A percentile compares a stretch with the other conserved stretches of the same genome.
Conservation (phyloP, 2,329 filamentous ascomycete species). For the Fusarium brachygibbosum region DNA sequence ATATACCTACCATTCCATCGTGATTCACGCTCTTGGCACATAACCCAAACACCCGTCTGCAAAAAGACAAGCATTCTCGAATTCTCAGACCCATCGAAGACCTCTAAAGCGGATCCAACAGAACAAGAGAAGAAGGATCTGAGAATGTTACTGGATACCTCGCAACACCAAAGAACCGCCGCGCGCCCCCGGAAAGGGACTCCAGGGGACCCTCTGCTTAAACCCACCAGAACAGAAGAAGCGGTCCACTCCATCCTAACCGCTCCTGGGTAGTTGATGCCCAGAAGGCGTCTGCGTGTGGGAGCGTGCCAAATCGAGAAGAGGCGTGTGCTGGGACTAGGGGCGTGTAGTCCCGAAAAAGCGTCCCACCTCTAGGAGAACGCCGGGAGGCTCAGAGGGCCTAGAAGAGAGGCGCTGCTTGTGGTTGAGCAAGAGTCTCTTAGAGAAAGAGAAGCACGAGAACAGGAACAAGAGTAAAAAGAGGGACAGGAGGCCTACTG, state of each 20-base stretch:
- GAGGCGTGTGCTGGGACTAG: slow-evolving; percentile 31
- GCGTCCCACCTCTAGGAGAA: slow-evolving; percentile 46
- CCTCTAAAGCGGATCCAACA: slow-evolving; percentile 39
- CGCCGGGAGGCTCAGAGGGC: slow-evolving; percentile 49
- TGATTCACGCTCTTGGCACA: slow-evolving; percentile 38
- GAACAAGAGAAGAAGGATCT: slow-evolving; percentile 37
- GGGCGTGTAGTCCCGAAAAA: slow-evolving; percentile 32
- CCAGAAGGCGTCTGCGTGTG: slow-evolving; percentile 36
- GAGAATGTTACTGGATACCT: slow-evolving; percentile 19
- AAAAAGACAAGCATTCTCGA: slow-evolving; percentile 41
- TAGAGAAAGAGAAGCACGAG: slow-evolving; percentile 16
- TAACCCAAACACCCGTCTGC: slow-evolving; percentile 18
- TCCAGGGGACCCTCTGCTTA: slow-evolving; percentile 35
- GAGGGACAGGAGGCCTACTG: slow-evolving; percentile 27
- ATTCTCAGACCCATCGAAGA: slow-evolving; percentile 35
- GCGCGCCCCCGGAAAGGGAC: slow-evolving; percentile 37
- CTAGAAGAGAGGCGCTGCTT: slow-evolving; percentile 46
- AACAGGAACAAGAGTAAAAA: slow-evolving; percentile 24
- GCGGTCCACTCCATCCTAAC: slow-evolving; percentile 38
- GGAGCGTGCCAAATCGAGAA: slow-evolving; percentile 34
- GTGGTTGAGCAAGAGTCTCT: slow-evolving; percentile 32
- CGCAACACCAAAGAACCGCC: slow-evolving; percentile 29
- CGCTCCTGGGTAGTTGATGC: slow-evolving; percentile 36
- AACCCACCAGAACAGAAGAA: slow-evolving; percentile 36
- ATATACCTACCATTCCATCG: slow-evolving; percentile 24